Conservation (phyloP, 768 basidiomycete species). For the Xerocomus potaroensis region DNA sequence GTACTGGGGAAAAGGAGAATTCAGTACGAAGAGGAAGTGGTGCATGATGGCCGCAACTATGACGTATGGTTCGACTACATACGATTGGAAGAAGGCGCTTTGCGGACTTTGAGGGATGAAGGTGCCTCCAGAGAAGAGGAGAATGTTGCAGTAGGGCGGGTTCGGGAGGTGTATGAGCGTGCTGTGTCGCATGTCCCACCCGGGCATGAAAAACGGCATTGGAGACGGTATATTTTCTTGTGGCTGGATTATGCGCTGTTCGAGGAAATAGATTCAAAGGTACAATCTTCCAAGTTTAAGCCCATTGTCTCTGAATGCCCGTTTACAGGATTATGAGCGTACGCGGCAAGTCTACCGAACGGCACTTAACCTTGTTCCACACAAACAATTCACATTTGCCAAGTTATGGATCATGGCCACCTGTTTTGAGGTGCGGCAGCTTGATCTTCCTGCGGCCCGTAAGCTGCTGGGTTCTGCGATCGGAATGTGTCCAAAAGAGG, state of each 20-base stretch:
- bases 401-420: conserved; percentile 95
- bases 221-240: conserved; percentile 85
- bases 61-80: conserved; percentile 99
- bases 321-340: conserved; percentile 69
- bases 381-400: conserved; percentile 96
- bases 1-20: conserved; percentile 97
- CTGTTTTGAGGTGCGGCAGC: conserved; percentile 82
- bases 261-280: conserved; percentile 95
- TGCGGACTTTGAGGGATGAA: conserved; percentile 68
- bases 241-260: conserved; percentile 97
- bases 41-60: conserved; percentile 90
- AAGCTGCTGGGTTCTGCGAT: conserved; percentile 88
- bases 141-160: conserved; percentile 55
- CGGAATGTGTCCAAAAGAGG: conserved; percentile 95
- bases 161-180: conserved; percentile 92
- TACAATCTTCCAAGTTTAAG: conserved; percentile 21
- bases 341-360: conserved; percentile 92
- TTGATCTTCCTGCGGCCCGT: conserved; percentile 79
- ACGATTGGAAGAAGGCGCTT: conserved; percentile 86
- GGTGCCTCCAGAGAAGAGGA: conserved; percentile 70
- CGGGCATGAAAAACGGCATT: conserved; percentile 87
- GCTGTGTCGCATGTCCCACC: conserved; percentile 96
- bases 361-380: conserved; percentile 82
- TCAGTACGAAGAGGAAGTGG: conserved; percentile 95
- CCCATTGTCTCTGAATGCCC: conserved; percentile 1